Conservation (phyloP, 352 stramenopile genomes). For the Phytophthora hybrid region DNA sequence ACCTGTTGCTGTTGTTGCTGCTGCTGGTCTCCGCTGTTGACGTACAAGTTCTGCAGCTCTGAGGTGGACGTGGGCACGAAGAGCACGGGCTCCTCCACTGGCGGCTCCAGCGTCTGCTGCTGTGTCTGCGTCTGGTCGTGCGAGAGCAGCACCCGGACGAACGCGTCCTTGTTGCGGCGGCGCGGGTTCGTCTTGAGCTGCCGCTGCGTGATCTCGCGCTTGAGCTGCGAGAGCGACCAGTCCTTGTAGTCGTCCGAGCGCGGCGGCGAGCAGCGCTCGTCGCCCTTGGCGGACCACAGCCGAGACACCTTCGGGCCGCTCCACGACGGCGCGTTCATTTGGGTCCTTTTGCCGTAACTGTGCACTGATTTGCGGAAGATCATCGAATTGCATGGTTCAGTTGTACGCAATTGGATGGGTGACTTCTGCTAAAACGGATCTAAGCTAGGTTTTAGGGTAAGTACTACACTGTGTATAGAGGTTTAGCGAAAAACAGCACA, state of each 20-base stretch:
- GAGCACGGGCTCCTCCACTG: constrained; percentile 26
- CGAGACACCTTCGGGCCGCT: constrained; percentile 42
- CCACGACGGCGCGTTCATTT: constrained; percentile 37
- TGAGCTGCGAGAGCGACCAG: constrained; percentile 61
- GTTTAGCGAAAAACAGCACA: too few relatives aligned
- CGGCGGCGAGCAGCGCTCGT: constrained; percentile 50
- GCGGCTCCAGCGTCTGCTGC: constrained; percentile 1
- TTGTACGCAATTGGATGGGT: neutral
- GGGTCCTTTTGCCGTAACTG: neutral
- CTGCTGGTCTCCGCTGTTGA: constrained; percentile 33
- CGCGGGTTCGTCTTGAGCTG: constrained; percentile 57
- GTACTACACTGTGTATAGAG: too few relatives aligned
- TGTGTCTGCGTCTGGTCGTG: constrained; percentile 35
- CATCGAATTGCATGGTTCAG: neutral
- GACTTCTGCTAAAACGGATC: neutral
- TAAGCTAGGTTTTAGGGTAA: too few relatives aligned
- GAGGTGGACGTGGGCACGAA: constrained; percentile 28
- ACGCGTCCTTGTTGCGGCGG: constrained; percentile 56
- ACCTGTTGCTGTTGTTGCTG: constrained; percentile 22
- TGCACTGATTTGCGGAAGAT: neutral
- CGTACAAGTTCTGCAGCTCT: constrained; percentile 35
- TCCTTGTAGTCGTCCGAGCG: constrained; percentile 65
- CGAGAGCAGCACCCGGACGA: constrained; percentile 46
- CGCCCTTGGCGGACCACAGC: constrained; percentile 54
- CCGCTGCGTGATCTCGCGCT: constrained; percentile 62